Conservation (phyloP, 192 early-diverging fungal genomes). For the Coemansia sp. region DNA sequence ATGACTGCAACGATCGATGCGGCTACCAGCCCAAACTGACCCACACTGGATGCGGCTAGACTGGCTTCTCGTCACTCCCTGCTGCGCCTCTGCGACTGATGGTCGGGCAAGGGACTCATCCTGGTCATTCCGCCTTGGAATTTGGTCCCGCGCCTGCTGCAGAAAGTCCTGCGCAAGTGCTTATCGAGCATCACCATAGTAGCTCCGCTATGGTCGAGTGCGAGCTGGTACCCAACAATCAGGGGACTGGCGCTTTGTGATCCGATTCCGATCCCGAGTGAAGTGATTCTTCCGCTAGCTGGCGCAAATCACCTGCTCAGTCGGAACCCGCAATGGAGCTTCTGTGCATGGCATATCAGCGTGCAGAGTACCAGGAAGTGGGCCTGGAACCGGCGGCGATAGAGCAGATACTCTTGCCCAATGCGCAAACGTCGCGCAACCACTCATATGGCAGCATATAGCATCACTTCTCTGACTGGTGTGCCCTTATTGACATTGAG, state of each 20-base stretch:
- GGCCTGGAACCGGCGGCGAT: not conserved
- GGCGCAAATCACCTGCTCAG: not conserved
- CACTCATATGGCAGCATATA: not conserved
- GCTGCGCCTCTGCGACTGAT: not conserved
- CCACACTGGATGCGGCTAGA: not conserved
- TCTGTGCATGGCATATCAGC: too few relatives aligned
- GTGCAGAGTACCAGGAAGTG: not conserved
- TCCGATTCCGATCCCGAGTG: not conserved
- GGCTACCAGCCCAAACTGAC: not conserved
- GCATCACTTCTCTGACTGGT: not conserved
- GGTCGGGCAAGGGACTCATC: not conserved
- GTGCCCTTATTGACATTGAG: not conserved
- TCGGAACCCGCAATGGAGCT: not conserved
- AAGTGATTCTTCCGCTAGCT: not conserved
- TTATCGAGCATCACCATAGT: constrained; percentile 3
- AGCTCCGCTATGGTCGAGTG: constrained; percentile 1
- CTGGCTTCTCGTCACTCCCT: not conserved
- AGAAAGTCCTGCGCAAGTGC: not conserved
- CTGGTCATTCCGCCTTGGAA: constrained; percentile 1
- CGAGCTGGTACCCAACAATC: constrained; percentile 1
- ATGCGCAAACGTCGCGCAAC: too few relatives aligned
- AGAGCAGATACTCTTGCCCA: not conserved
- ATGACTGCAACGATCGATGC: not conserved
- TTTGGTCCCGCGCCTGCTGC: not conserved
- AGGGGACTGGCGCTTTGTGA: not conserved